phyloP scores from a whole-genome alignment of 2,329 filamentous ascomycete genomes.

The Parafenestella ontariensis region DNA sequence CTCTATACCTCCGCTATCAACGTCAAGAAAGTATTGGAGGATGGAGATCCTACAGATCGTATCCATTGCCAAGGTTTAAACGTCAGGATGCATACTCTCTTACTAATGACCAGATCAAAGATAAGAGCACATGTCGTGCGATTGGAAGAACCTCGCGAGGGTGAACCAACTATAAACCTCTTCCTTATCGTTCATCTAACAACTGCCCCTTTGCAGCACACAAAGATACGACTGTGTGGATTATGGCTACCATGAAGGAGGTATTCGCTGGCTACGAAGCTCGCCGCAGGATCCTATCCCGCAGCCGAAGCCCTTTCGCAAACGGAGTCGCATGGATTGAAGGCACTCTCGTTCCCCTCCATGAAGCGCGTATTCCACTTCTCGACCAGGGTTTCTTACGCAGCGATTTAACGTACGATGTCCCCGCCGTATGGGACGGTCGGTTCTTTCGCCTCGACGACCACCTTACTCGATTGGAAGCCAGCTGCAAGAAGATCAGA shows the following conservation, averaged over 20 bases:
- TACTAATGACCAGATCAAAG: too few relatives aligned
- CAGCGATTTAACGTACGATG: constrained; percentile 62
- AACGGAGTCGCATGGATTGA: constrained; percentile 58
- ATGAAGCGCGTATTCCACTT: constrained; percentile 59
- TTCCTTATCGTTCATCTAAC: too few relatives aligned
- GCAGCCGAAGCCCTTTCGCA: constrained; percentile 50
- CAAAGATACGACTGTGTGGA: neutral
- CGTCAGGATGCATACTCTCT: too few relatives aligned
- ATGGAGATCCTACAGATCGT: too few relatives aligned
- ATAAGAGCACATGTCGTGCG: too few relatives aligned
- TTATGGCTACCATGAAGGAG: constrained; percentile 55
- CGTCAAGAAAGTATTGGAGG: too few relatives aligned
- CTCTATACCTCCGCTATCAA: too few relatives aligned
- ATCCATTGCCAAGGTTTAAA: too few relatives aligned
- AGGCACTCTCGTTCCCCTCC: constrained; percentile 53
- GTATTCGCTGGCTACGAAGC: constrained; percentile 51
- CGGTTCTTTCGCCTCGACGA: constrained; percentile 61
- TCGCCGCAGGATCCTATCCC: constrained; percentile 40
- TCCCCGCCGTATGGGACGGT: constrained; percentile 60
- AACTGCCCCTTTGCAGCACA: too few relatives aligned
- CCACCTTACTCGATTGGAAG: constrained; percentile 55
- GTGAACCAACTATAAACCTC: too few relatives aligned
- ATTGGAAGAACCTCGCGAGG: too few relatives aligned
- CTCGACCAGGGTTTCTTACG: constrained; percentile 62
- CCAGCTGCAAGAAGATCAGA: constrained; percentile 56